Conservation (phyloP, 345 rosid genomes). For the Arabidopsis thaliana region TAIR10.1 NC_003070.9:29434501-29435000, state of each 20-base stretch:
- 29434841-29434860: constrained; percentile 12
- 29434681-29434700: constrained; percentile 96
- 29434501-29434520: constrained; percentile 62
- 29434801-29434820: constrained; percentile 98
- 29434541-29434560: constrained; percentile 1
- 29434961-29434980: constrained; percentile 97
- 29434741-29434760: constrained; percentile 97
- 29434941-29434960: constrained; percentile 86
- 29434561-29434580: not conserved
- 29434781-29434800: constrained; percentile 98
- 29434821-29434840: constrained; percentile 95
- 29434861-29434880: constrained; percentile 13
- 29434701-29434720: constrained; percentile 96
- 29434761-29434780: constrained; percentile 76
- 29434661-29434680: constrained; percentile 83
- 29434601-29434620: constrained; percentile 97
- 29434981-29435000: constrained; percentile 96
- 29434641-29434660: constrained; percentile 95
- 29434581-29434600: constrained; percentile 64
- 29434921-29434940: constrained; percentile 87
- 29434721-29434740: constrained; percentile 98
- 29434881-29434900: constrained; percentile 10
- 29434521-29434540: not conserved
- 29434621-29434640: constrained; percentile 95
- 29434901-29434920: constrained; percentile 3